These are phyloP conservation scores for Backusella tuberculispora DNA, from an alignment of 192 early-diverging fungal species.

Conservation along the genomic window DNA sequence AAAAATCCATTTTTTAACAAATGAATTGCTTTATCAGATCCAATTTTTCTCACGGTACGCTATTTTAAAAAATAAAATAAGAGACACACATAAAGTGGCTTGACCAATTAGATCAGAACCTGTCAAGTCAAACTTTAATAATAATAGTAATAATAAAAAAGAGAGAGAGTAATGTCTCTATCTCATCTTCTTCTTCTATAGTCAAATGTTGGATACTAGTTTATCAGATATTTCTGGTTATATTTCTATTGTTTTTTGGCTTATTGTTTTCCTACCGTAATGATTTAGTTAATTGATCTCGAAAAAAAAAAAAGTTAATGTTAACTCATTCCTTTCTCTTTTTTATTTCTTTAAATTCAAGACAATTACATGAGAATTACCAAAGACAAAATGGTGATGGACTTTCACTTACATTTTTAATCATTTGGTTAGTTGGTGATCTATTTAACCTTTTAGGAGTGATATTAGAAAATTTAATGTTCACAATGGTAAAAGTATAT, in stretches of 20 bases:
- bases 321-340: slow-evolving; percentile 60
- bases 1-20: too few species aligned
- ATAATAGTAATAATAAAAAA: too few species aligned
- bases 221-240: slow-evolving; percentile 52
- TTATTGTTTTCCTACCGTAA: slow-evolving; percentile 78
- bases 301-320: slow-evolving; percentile 51
- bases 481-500: slow-evolving; percentile 75
- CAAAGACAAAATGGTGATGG: slow-evolving; percentile 74
- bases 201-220: not conserved
- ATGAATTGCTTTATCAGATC: too few species aligned
- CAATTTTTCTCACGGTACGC: too few species aligned
- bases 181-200: not conserved
- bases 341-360: too few species aligned
- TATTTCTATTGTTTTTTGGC: slow-evolving; percentile 73
- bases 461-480: slow-evolving; percentile 64
- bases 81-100: too few species aligned
- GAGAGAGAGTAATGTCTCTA: too few species aligned
- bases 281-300: slow-evolving; percentile 72
- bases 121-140: too few species aligned
- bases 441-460: slow-evolving; percentile 74
- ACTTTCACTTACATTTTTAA: slow-evolving; percentile 69
- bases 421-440: slow-evolving; percentile 80
- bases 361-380: slow-evolving; percentile 82
- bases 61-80: too few species aligned
- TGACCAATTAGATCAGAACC: too few species aligned